Percentiles rank a stretch among this genome's conserved stretches.
These are phyloP conservation scores for Parietichytrium sp. DNA, from an alignment of 108 stramenopile genomes.

Conservation along the genomic window DNA sequence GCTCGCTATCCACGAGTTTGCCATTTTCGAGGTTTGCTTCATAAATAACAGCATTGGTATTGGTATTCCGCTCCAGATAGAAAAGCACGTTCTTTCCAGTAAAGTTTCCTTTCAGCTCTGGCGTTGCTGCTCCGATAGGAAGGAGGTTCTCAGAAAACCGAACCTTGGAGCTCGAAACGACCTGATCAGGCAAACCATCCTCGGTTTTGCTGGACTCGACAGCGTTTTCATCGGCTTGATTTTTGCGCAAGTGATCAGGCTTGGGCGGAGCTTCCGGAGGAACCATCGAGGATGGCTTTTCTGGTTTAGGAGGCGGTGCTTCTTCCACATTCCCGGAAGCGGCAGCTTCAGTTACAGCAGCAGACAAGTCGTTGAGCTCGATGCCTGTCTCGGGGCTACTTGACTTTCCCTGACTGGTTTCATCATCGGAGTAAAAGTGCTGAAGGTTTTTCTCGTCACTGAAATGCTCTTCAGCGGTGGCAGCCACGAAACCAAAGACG, in stretches of 20 bases:
- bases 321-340: not conserved
- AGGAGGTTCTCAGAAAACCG: too few species aligned
- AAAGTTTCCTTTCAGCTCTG: too few species aligned
- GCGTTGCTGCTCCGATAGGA: too few species aligned
- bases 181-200: too few species aligned
- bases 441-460: conserved; percentile 32
- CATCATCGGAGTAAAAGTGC: not conserved
- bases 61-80: not conserved
- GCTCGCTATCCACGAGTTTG: not conserved
- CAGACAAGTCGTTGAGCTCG: not conserved
- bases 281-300: too few species aligned
- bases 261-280: too few species aligned
- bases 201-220: too few species aligned
- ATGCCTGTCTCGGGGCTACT: not conserved
- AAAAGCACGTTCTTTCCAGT: conserved; percentile 15
- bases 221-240: too few species aligned
- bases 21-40: not conserved
- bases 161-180: too few species aligned
- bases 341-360: not conserved
- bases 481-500: not conserved
- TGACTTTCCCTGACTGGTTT: not conserved
- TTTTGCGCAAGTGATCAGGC: too few species aligned
- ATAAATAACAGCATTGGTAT: not conserved
- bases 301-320: too few species aligned
- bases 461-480: not conserved